Base-by-base conservation (phyloP, 495 filamentous ascomycete genomes). In the Neurospora sp. region DNA sequence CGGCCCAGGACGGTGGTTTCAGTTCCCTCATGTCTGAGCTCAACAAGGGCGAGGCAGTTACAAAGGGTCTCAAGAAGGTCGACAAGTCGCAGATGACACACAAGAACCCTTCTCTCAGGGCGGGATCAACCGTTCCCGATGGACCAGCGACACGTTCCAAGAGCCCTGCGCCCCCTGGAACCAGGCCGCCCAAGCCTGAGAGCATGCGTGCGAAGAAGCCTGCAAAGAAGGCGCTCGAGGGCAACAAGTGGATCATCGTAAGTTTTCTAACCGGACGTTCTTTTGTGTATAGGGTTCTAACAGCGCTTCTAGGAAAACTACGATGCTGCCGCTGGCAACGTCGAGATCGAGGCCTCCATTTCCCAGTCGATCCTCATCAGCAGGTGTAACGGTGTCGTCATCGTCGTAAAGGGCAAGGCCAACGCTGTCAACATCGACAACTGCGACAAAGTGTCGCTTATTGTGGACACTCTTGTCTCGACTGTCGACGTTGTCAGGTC, bases 341-440 rank as follows among this genome's bases (percentile, higher is more conserved):
- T 97, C 71, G 89, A 94, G 75, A 88, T 97, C 78, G 83, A 92
- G 47, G 94, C 92, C 8, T 83, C 87, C 61, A 91, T 96, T 80
- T 88, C 89, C 73, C 96, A 99, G 72, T 95, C 94, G 10, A 90
- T 99, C 75, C 90, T 98, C 77, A 94, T 99, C 81, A 90, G 90
- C 76, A 90, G 90, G 69, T 98, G 96, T 86, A 93, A 86, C 82
- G 93, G 94, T 80, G 91, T 91, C n/a, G 94, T 93, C 44, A 88
- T 99, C 77, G 91, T 94, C 75, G 84, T 99, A 75, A 89, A 87
- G 72, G 93, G 92, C 83, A 99, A 99, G 81, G 94, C 92, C 41
- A 99, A 98, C 81, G 93, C 94, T 14, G 91, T 99, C 74, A 94
- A 94, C 22, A 85, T 98, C 75, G 95, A 97, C 81, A 97, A 97